Conservation (phyloP, 2,329 filamentous ascomycete species). For the Akanthomyces dipterigenus region DNA sequence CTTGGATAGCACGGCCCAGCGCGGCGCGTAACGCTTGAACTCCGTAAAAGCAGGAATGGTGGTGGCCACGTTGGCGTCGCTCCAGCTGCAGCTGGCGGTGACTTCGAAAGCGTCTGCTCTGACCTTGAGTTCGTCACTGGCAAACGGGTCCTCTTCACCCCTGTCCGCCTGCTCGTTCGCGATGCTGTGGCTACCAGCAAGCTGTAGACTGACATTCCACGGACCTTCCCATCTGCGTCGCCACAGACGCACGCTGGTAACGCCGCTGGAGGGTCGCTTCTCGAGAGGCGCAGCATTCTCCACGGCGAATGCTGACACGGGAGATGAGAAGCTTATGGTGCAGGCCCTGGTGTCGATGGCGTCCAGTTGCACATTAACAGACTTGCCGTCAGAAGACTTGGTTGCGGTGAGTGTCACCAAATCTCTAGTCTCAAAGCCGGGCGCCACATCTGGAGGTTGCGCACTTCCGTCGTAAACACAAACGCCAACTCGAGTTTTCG, state of each 20-base stretch:
- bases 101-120: conserved; percentile 44
- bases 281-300: conserved; percentile 53
- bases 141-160: neutral
- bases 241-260: conserved; percentile 70
- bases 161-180: neutral
- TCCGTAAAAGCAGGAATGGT: conserved; percentile 81
- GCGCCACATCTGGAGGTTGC: conserved; percentile 54
- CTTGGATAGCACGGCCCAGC: conserved; percentile 76
- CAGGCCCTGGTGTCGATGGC: conserved; percentile 75
- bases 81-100: conserved; percentile 74
- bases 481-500: conserved; percentile 27
- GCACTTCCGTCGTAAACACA: conserved; percentile 64
- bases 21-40: conserved; percentile 64
- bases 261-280: conserved; percentile 54
- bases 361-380: conserved; percentile 57
- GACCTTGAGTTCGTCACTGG: neutral
- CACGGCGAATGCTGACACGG: conserved; percentile 59
- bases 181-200: conserved; percentile 15
- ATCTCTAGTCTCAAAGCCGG: conserved; percentile 35
- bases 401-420: conserved; percentile 56
- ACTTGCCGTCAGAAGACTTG: conserved; percentile 30
- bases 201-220: conserved; percentile 55
- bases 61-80: conserved; percentile 67
- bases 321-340: conserved; percentile 62
- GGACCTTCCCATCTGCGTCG: conserved; percentile 69